A percentile compares a stretch with the other conserved stretches of the same genome.
Conservation (phyloP, 1,139 yeast species). For the Wickerhamomyces sp. region DNA sequence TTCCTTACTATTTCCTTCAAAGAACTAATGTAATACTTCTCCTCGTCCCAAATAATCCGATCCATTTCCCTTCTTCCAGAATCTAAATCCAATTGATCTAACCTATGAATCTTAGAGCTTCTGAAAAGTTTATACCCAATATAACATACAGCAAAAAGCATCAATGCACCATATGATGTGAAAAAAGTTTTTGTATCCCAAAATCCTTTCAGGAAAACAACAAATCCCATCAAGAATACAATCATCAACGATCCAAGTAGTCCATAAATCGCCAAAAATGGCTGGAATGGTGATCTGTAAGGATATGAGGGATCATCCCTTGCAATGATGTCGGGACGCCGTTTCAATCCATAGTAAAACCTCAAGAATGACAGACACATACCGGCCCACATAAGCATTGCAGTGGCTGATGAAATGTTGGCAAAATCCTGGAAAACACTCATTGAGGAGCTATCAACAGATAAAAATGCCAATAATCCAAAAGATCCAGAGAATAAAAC, state of each 20-base stretch:
- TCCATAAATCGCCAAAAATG: slow-evolving; percentile 68
- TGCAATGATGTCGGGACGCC: slow-evolving; percentile 61
- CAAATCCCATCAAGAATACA: slow-evolving; percentile 64
- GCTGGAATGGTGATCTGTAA: slow-evolving; percentile 72
- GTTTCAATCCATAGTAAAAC: slow-evolving; percentile 61
- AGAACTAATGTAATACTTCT: slow-evolving; percentile 32
- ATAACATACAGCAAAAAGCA: slow-evolving; percentile 51
- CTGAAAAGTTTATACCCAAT: slow-evolving; percentile 49
- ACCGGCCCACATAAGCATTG: slow-evolving; percentile 75
- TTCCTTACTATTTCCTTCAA: slow-evolving; percentile 26
- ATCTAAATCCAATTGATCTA: slow-evolving; percentile 70
- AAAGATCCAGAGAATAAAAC: slow-evolving; percentile 59
- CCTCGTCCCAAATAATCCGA: slow-evolving; percentile 66
- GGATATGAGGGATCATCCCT: slow-evolving; percentile 69
- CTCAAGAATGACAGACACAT: slow-evolving; percentile 72
- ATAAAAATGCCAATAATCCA: slow-evolving; percentile 55
- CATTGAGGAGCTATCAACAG: slow-evolving; percentile 55
- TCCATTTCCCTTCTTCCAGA: slow-evolving; percentile 76
- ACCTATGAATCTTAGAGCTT: slow-evolving; percentile 46
- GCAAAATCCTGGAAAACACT: slow-evolving; percentile 63
- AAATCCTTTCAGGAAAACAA: slow-evolving; percentile 49
- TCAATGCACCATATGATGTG: slow-evolving; percentile 61
- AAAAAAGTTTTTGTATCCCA: slow-evolving; percentile 66
- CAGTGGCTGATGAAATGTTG: slow-evolving; percentile 63
- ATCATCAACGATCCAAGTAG: slow-evolving; percentile 50